These are phyloP conservation scores for Aspergillus nanangensis DNA, from an alignment of 495 filamentous ascomycete genomes.

Conservation along the genomic window DNA sequence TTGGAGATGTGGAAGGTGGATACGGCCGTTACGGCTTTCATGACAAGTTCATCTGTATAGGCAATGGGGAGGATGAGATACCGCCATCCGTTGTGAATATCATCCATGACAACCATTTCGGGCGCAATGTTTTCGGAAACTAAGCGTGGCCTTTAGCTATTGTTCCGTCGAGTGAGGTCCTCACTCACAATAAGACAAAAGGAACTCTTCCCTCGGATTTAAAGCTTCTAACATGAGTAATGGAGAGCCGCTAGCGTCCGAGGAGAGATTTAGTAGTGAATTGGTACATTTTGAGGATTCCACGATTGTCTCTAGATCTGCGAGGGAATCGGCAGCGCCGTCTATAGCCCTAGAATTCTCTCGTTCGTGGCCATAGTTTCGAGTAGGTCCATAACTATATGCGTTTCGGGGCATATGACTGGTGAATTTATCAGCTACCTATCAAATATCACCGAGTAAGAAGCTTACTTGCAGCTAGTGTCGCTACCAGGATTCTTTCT, in stretches of 20 bases:
- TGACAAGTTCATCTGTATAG: constrained; percentile 3
- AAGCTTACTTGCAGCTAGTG: not conserved
- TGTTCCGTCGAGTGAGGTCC: not conserved
- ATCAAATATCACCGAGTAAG: not conserved
- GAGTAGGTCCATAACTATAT: too few relatives aligned
- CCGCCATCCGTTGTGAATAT: constrained; percentile 12
- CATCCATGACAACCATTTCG: constrained; percentile 12
- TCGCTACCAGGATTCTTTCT: not conserved
- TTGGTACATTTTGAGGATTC: too few relatives aligned
- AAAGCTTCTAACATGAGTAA: too few relatives aligned
- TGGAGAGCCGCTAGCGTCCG: too few relatives aligned
- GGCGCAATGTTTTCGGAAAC: constrained; percentile 12
- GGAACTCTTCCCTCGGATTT: not conserved
- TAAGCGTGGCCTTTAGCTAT: not conserved
- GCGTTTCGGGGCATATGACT: too few relatives aligned
- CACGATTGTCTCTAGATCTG: too few relatives aligned
- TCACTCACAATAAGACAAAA: constrained; percentile 6
- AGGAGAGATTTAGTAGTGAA: too few relatives aligned
- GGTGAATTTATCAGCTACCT: too few relatives aligned
- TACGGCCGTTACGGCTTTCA: constrained; percentile 8
- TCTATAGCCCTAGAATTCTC: too few relatives aligned
- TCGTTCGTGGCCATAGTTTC: too few relatives aligned
- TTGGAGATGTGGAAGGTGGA: constrained; percentile 4
- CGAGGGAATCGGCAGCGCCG: too few relatives aligned
- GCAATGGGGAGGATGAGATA: constrained; percentile 10